Evolutionary conservation across 2,329 filamentous ascomycete genomes (phyloP).

Genomic region (Exophiala calicioides): DNA sequence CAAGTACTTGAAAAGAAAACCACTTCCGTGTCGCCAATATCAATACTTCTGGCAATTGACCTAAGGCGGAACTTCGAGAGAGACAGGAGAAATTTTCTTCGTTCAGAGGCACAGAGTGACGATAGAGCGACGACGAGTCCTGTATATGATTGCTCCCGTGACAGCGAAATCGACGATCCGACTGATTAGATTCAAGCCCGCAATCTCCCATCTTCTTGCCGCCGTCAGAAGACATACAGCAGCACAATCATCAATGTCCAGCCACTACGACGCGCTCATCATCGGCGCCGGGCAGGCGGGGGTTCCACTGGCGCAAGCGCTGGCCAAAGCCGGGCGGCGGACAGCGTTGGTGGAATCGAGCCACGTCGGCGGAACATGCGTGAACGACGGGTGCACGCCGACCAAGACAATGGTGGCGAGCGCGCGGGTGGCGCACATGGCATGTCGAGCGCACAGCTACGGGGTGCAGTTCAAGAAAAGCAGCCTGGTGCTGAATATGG

Average conservation of each 20-base stretch:
- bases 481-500: conserved; percentile 49
- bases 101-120: too few species aligned
- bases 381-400: conserved; percentile 59
- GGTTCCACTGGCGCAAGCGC: conserved; percentile 52
- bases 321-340: conserved; percentile 48
- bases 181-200: background rate
- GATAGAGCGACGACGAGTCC: too few species aligned
- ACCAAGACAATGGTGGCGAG: conserved; percentile 61
- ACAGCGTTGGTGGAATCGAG: conserved; percentile 52
- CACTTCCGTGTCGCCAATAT: background rate
- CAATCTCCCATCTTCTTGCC: background rate
- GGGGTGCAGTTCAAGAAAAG: conserved; percentile 43
- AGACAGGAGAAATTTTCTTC: too few species aligned
- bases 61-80: too few species aligned
- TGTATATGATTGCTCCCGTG: background rate
- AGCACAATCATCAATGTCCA: conserved; percentile 20
- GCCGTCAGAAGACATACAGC: conserved; percentile 2
- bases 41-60: too few species aligned
- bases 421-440: conserved; percentile 52
- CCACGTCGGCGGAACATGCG: conserved; percentile 54
- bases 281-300: conserved; percentile 58
- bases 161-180: background rate
- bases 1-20: background rate
- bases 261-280: conserved; percentile 46
- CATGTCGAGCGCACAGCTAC: conserved; percentile 47